Evolutionary conservation across 306 rosid species (phyloP).

Genomic region (Prinsepia uniflora): DNA sequence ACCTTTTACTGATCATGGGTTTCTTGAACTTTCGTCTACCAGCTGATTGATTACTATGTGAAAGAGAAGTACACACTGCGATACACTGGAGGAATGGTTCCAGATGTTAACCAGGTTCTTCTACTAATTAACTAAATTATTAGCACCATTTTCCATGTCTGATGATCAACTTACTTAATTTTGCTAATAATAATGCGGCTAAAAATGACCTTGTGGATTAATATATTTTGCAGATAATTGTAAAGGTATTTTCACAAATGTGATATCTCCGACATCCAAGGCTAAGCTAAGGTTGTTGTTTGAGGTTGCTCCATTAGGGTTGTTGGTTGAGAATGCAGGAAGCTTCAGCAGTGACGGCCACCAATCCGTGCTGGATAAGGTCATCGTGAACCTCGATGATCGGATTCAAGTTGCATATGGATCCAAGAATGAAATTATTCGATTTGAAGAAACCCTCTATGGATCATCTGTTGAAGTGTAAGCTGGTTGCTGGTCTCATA

Average conservation of each 20-base stretch:
- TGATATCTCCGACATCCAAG: slow-evolving; percentile 79
- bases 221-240: slow-evolving; percentile 56
- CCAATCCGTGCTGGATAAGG: slow-evolving; percentile 80
- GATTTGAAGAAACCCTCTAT: slow-evolving; percentile 90
- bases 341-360: slow-evolving; percentile 92
- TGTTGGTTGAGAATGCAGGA: slow-evolving; percentile 90
- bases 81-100: slow-evolving; percentile 99
- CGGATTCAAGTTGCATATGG: slow-evolving; percentile 98
- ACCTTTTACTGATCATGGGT: background rate
- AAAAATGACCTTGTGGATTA: background rate
- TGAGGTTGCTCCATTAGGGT: slow-evolving; percentile 96
- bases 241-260: slow-evolving; percentile 89
- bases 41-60: slow-evolving; percentile 82
- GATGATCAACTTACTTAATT: background rate
- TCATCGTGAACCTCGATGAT: slow-evolving; percentile 64
- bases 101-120: slow-evolving; percentile 90
- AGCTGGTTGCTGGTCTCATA: too few species aligned
- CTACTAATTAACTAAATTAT: slow-evolving; percentile 6
- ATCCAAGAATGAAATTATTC: slow-evolving; percentile 80
- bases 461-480: too few species aligned
- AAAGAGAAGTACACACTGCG: slow-evolving; percentile 90
- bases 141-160: background rate
- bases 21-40: slow-evolving; percentile 24
- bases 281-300: slow-evolving; percentile 91
- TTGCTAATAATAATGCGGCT: background rate